phyloP scores from a whole-genome alignment of 345 rosid species.

The Pseudoturritis turrita region DNA sequence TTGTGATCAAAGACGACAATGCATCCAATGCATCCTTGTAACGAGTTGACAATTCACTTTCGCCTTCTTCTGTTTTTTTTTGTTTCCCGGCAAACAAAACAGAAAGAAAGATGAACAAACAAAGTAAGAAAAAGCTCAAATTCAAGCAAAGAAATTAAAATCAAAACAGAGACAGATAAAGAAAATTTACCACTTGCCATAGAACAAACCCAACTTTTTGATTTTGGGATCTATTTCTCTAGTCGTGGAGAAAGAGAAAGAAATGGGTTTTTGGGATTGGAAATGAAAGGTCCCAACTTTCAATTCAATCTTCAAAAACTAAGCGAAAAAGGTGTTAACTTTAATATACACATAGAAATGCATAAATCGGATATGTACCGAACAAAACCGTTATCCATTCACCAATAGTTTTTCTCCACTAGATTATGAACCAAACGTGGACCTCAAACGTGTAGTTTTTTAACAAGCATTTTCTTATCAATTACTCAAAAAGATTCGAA shows the following conservation, averaged over 20 bases:
- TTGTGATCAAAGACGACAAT: constrained; percentile 77
- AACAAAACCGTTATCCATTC: constrained; percentile 34
- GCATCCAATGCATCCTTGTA: constrained; percentile 71
- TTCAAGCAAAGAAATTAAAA: neutral
- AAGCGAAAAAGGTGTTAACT: constrained; percentile 14
- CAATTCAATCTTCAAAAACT: constrained; percentile 9
- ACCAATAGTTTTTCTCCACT: constrained; percentile 14
- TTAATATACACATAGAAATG: neutral
- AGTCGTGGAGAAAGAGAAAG: neutral
- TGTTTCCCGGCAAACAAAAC: neutral
- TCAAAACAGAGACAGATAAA: neutral
- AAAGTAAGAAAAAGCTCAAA: neutral
- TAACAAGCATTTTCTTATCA: neutral
- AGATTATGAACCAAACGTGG: neutral
- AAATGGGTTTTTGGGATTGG: constrained; percentile 14
- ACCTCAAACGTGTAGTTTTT: neutral
- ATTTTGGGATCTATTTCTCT: neutral
- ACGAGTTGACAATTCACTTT: constrained; percentile 33
- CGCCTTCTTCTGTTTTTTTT: constrained; percentile 30
- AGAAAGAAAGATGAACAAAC: neutral
- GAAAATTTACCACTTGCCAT: constrained; percentile 15
- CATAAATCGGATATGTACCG: constrained; percentile 16
- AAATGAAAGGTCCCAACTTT: constrained; percentile 19
- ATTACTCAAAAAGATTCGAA: neutral
- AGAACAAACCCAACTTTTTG: neutral